Evolutionary conservation across 805 yeast genomes (phyloP).

Genomic region (Wickerhamiella dianesei): DNA sequence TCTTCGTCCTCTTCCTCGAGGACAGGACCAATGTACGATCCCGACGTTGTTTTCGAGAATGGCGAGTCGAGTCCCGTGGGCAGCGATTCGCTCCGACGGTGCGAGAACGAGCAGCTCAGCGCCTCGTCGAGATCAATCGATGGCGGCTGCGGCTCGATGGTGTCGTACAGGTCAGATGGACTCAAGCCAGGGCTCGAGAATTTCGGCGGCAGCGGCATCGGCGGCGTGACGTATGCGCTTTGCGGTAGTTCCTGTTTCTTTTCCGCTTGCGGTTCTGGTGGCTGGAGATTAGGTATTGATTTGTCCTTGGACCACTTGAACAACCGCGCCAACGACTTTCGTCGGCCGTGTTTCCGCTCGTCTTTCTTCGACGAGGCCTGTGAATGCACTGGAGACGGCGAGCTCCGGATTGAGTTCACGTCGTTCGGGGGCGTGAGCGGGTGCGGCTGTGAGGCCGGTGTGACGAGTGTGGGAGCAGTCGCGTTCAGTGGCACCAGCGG

Average conservation of each 20-base stretch:
- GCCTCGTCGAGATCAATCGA: slow-evolving; percentile 20
- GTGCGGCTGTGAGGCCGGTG: slow-evolving; percentile 1
- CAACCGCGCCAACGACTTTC: slow-evolving; percentile 16
- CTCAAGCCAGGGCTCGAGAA: slow-evolving; percentile 4
- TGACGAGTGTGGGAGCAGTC: background rate
- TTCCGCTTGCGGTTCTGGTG: background rate
- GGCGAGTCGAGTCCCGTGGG: slow-evolving; percentile 16
- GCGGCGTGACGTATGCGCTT: slow-evolving; percentile 2
- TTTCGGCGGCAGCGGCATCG: slow-evolving; percentile 4
- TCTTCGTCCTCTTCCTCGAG: slow-evolving; percentile 19
- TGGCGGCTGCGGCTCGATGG: slow-evolving; percentile 9
- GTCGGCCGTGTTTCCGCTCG: slow-evolving; percentile 7
- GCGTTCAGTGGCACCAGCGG: slow-evolving; percentile 11
- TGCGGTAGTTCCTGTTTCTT: background rate
- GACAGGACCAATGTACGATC: slow-evolving; percentile 16
- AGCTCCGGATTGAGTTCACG: background rate
- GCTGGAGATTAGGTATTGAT: background rate
- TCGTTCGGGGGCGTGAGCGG: background rate
- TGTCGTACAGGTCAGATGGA: slow-evolving; percentile 8
- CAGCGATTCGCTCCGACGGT: slow-evolving; percentile 12
- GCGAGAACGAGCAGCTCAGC: slow-evolving; percentile 13
- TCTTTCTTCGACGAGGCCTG: background rate
- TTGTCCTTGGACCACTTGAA: slow-evolving; percentile 6
- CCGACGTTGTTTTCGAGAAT: slow-evolving; percentile 11
- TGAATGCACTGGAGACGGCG: background rate